phyloP scores from a whole-genome alignment of 306 rosid genomes.

The Pueraria montana region DNA sequence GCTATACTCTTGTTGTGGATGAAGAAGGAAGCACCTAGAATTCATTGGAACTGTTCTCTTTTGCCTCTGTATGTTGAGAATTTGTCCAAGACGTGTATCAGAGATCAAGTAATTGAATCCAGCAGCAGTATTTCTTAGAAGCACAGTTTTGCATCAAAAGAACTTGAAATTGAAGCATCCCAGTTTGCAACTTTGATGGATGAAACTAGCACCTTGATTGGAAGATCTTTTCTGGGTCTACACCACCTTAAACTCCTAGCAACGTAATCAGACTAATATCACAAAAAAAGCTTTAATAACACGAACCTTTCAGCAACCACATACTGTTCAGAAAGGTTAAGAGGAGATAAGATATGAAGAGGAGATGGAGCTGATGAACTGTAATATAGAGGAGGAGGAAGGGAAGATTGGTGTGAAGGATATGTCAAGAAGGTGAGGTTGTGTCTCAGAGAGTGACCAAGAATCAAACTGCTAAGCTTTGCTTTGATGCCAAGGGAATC shows the following conservation, averaged over 20 bases:
- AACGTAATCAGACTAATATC: slow-evolving; percentile 34
- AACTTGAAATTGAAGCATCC: slow-evolving; percentile 43
- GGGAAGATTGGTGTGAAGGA: slow-evolving; percentile 62
- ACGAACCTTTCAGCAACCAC: slow-evolving; percentile 35
- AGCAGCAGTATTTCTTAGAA: not conserved
- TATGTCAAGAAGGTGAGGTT: slow-evolving; percentile 78
- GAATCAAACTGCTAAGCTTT: slow-evolving; percentile 64
- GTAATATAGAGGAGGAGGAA: slow-evolving; percentile 52
- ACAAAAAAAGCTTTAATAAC: slow-evolving; percentile 32
- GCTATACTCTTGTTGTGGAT: slow-evolving; percentile 42
- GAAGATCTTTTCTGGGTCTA: slow-evolving; percentile 36
- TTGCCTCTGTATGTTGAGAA: slow-evolving; percentile 36
- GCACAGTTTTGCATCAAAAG: not conserved
- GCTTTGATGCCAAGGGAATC: slow-evolving; percentile 89
- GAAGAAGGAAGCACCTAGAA: slow-evolving; percentile 50
- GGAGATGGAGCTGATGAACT: slow-evolving; percentile 23
- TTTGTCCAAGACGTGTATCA: slow-evolving; percentile 10
- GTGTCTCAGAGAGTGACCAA: slow-evolving; percentile 89
- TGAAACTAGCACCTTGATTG: slow-evolving; percentile 37
- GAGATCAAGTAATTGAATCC: slow-evolving; percentile 27
- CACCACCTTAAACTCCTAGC: slow-evolving; percentile 28
- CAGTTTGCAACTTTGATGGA: slow-evolving; percentile 17
- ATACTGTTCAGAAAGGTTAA: not conserved
- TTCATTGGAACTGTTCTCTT: slow-evolving; percentile 50
- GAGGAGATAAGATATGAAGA: slow-evolving; percentile 47